Evolutionary conservation across 176 grass and related monocot species (phyloP).

Genomic region (Cocos nucifera): DNA sequence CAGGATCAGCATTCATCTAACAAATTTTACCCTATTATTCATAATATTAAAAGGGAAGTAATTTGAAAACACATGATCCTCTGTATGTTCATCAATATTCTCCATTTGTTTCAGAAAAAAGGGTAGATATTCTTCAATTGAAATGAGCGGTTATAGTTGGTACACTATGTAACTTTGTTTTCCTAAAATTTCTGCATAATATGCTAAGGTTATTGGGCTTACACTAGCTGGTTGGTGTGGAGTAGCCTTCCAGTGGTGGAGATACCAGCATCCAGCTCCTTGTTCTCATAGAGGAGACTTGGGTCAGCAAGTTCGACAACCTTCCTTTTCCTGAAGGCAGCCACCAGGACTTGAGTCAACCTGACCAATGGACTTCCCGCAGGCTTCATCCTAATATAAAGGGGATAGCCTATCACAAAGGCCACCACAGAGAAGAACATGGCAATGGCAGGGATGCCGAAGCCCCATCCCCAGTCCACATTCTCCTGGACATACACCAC

Average conservation of each 20-base stretch:
- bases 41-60: too few relatives aligned
- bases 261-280: constrained; percentile 5
- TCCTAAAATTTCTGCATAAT: too few relatives aligned
- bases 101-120: too few relatives aligned
- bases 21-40: too few relatives aligned
- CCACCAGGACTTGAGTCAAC: constrained; percentile 3
- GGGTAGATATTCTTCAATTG: too few relatives aligned
- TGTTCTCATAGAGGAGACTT: neutral
- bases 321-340: constrained; percentile 10
- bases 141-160: too few relatives aligned
- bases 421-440: constrained; percentile 15
- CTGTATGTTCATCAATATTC: neutral
- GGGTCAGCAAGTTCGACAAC: constrained; percentile 1
- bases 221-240: constrained; percentile 13
- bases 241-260: constrained; percentile 5
- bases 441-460: constrained; percentile 11
- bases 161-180: too few relatives aligned
- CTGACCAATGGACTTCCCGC: constrained; percentile 12
- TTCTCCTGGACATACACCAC: constrained; percentile 21
- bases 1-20: too few relatives aligned
- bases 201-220: neutral
- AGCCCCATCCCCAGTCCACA: constrained; percentile 18
- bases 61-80: neutral
- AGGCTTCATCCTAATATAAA: constrained; percentile 13
- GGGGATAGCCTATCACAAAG: constrained; percentile 9